phyloP scores from a whole-genome alignment of 208 protist species.

The Trypanosoma caninum region DNA sequence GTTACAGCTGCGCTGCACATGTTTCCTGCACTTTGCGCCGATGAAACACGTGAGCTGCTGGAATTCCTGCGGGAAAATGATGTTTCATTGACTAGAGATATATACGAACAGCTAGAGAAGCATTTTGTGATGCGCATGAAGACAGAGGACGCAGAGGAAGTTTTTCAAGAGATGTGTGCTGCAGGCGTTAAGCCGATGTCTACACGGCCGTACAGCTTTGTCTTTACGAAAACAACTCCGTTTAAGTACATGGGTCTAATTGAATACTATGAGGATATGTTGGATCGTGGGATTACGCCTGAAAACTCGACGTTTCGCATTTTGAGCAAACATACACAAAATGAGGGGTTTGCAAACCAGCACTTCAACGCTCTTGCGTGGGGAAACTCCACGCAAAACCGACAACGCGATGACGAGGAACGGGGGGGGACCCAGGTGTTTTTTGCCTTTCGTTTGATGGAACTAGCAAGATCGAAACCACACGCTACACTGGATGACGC shows the following conservation, averaged over 20 bases:
- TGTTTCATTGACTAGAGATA: constrained; percentile 36
- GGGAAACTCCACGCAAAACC: constrained; percentile 13
- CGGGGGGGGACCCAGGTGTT: constrained; percentile 36
- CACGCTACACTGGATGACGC: constrained; percentile 50
- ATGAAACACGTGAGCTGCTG: constrained; percentile 40
- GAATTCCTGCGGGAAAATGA: constrained; percentile 36
- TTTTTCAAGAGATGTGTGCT: constrained; percentile 52
- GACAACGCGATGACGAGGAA: constrained; percentile 40
- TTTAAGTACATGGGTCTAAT: constrained; percentile 41
- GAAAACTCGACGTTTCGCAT: constrained; percentile 76
- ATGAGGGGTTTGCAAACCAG: constrained; percentile 47
- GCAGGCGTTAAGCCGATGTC: constrained; percentile 65
- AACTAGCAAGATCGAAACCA: constrained; percentile 37
- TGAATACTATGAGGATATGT: constrained; percentile 86
- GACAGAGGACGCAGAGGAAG: constrained; percentile 46
- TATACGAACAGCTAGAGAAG: constrained; percentile 58
- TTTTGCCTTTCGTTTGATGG: constrained; percentile 66
- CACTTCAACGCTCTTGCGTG: constrained; percentile 53
- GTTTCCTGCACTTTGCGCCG: constrained; percentile 32
- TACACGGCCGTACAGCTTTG: constrained; percentile 76
- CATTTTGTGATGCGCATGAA: constrained; percentile 76
- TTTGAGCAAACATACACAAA: constrained; percentile 66
- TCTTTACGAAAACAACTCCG: constrained; percentile 61
- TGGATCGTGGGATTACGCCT: constrained; percentile 81
- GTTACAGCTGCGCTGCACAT: constrained; percentile 56